These are phyloP conservation scores for Psilocybe cyanescens DNA, from an alignment of 768 basidiomycete genomes.

Conservation along the genomic window DNA sequence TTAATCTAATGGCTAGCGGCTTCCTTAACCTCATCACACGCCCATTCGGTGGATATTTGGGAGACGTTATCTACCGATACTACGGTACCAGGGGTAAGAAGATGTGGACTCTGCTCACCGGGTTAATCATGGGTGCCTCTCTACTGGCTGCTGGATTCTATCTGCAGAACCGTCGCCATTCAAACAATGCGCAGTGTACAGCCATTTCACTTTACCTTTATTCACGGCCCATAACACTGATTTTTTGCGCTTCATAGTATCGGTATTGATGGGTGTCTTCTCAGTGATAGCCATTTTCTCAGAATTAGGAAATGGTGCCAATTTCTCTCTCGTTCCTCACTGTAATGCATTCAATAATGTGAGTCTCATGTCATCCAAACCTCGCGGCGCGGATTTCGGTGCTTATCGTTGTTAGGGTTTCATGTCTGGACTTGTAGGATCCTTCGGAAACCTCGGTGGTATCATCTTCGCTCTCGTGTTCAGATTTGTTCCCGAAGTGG, in stretches of 20 bases:
- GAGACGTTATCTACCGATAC: constrained; percentile 46
- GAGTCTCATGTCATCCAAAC: not conserved
- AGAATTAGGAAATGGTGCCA: constrained; percentile 53
- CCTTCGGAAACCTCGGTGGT: constrained; percentile 45
- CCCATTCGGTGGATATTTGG: constrained; percentile 51
- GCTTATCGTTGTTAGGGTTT: constrained; percentile 27
- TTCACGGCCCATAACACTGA: too few species aligned
- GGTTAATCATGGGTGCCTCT: constrained; percentile 46
- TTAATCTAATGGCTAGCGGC: constrained; percentile 30
- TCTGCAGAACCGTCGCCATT: constrained; percentile 20
- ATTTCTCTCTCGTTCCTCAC: constrained; percentile 55
- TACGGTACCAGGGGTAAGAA: constrained; percentile 53
- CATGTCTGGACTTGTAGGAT: constrained; percentile 41
- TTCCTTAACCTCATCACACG: constrained; percentile 56
- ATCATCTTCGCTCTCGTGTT: constrained; percentile 52
- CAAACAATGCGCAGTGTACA: constrained; percentile 39
- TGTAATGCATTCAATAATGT: constrained; percentile 44
- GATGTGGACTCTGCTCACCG: constrained; percentile 44
- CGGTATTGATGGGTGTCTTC: constrained; percentile 42
- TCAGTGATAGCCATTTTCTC: constrained; percentile 42
- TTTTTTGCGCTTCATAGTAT: constrained; percentile 22
- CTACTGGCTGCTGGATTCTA: constrained; percentile 52
- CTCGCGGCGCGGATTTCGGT: not conserved
- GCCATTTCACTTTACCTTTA: not conserved
- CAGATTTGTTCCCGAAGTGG: constrained; percentile 43